Conservation (phyloP, 257 asterid genomes). For the Primulina tabacum region DNA sequence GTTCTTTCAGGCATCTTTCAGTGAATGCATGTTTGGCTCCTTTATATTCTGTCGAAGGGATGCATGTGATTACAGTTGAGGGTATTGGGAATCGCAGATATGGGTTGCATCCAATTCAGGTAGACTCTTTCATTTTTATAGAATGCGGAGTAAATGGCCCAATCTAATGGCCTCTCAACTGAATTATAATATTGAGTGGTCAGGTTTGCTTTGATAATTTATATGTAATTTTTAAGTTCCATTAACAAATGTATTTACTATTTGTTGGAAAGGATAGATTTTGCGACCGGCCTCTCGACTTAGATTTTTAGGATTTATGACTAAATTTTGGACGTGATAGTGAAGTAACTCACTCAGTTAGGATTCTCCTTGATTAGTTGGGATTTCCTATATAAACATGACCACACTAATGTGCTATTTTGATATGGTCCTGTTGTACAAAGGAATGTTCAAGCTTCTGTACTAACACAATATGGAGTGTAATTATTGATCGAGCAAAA, state of each 20-base stretch:
- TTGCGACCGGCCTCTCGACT: background rate
- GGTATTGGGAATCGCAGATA: constrained; percentile 74
- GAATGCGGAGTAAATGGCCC: background rate
- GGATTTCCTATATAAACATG: background rate
- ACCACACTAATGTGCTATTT: background rate
- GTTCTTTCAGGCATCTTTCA: constrained; percentile 66
- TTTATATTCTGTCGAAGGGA: constrained; percentile 91
- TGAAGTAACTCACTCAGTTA: background rate
- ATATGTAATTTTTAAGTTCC: background rate
- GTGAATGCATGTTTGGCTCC: constrained; percentile 98
- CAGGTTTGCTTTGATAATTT: background rate
- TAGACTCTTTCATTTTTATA: constrained; percentile 24
- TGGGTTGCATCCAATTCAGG: constrained; percentile 98
- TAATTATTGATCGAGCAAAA: background rate
- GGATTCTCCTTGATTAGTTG: background rate
- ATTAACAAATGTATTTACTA: background rate
- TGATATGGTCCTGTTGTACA: background rate
- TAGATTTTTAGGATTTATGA: background rate
- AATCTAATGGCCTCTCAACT: background rate
- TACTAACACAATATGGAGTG: background rate
- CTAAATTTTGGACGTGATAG: background rate
- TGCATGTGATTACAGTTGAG: constrained; percentile 94
- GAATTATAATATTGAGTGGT: background rate
- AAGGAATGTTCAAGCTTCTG: background rate
- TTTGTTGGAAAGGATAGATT: background rate